Evolutionary conservation across 495 filamentous ascomycete genomes (phyloP).

Genomic region (Schizothecium vesticola): DNA sequence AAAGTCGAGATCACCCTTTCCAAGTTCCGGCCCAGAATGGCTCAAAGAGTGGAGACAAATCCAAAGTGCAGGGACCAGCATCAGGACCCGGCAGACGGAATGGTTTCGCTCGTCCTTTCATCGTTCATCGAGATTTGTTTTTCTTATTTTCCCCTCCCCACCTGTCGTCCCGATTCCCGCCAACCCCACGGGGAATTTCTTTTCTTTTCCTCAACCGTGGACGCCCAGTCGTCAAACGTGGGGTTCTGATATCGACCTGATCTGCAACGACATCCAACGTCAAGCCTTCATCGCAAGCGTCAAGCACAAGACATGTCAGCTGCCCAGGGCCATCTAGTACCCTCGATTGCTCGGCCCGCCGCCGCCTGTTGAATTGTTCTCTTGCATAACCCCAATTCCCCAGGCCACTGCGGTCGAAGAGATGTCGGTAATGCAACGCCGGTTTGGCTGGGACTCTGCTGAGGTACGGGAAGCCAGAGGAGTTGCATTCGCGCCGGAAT

Average conservation of each 20-base stretch:
- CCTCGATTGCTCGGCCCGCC: not conserved
- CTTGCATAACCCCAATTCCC: constrained; percentile 5
- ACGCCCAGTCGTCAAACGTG: constrained; percentile 5
- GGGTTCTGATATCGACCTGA: not conserved
- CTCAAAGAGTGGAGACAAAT: not conserved
- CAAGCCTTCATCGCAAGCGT: not conserved
- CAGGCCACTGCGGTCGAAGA: not conserved
- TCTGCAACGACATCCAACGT: not conserved
- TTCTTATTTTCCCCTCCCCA: constrained; percentile 6
- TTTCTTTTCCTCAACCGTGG: constrained; percentile 2
- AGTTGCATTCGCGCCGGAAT: not conserved
- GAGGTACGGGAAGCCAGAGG: not conserved
- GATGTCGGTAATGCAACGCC: constrained; percentile 15
- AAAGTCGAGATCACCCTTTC: constrained; percentile 11
- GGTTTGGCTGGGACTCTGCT: constrained; percentile 14
- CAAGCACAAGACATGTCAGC: not conserved
- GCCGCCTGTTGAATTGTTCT: not conserved
- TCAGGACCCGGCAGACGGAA: constrained; percentile 4
- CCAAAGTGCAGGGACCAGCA: not conserved
- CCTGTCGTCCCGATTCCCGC: not conserved
- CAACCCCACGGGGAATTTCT: constrained; percentile 7
- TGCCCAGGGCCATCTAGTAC: not conserved
- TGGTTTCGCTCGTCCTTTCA: not conserved
- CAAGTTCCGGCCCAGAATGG: not conserved
- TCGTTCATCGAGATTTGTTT: constrained; percentile 2